Evolutionary conservation across 2,329 filamentous ascomycete genomes (phyloP).

Genomic region (Sporothrix pseudoabietina): DNA sequence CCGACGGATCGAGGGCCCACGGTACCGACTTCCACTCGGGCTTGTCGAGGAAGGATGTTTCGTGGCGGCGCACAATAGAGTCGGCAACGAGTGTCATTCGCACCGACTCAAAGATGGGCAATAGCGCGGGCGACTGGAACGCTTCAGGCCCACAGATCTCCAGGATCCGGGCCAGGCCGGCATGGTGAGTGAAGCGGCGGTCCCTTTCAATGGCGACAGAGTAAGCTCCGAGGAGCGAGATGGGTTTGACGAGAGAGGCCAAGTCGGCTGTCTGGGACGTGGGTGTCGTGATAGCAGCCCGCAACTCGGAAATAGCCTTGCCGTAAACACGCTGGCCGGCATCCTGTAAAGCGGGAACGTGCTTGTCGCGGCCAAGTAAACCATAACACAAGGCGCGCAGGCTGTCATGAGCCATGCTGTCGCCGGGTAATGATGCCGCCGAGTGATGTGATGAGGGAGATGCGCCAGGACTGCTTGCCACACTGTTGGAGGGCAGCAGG

Average conservation of each 20-base stretch:
- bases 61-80: slow-evolving; percentile 36
- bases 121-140: slow-evolving; percentile 36
- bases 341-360: slow-evolving; percentile 30
- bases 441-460: neutral
- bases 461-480: neutral
- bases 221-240: slow-evolving; percentile 35
- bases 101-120: slow-evolving; percentile 38
- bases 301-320: slow-evolving; percentile 30
- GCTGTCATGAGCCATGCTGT: slow-evolving; percentile 34
- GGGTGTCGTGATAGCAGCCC: slow-evolving; percentile 22
- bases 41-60: slow-evolving; percentile 35
- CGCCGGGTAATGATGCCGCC: neutral
- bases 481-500: slow-evolving; percentile 32
- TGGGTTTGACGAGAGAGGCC: slow-evolving; percentile 34
- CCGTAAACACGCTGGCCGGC: slow-evolving; percentile 32
- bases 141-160: slow-evolving; percentile 37
- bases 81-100: slow-evolving; percentile 38
- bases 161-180: slow-evolving; percentile 38
- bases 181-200: slow-evolving; percentile 38
- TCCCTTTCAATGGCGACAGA: slow-evolving; percentile 37
- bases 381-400: slow-evolving; percentile 36
- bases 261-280: slow-evolving; percentile 29
- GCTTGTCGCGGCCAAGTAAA: slow-evolving; percentile 35
- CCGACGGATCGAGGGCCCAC: slow-evolving; percentile 33
- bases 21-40: slow-evolving; percentile 37